Evolutionary conservation across 2,329 filamentous ascomycete species (phyloP), one percentile per base, ranked within the genome.

Genomic region (Macrophomina pseudophaseolina): DNA sequence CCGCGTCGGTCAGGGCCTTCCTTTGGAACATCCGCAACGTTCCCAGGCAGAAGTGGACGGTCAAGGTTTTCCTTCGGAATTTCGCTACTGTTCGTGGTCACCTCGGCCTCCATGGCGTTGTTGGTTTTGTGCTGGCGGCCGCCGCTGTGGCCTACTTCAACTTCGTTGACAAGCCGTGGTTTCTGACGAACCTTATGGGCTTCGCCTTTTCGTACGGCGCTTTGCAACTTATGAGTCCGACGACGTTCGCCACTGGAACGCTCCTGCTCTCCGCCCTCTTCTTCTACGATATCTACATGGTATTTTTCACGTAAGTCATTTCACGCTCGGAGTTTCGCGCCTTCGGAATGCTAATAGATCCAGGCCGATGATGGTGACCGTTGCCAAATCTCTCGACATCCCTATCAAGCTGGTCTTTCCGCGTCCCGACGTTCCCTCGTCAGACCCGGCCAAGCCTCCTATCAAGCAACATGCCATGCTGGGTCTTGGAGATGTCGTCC

Each of bases 221-320:
- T 4, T 85, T 97, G 65, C 88, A 94, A 72, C 81, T 97, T 64
- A 88, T 98, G 82, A 97, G 93, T 1, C 93, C 94, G 0, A 97
- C 93, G 0, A 94, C 92, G 0, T 97, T 97, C 74, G 81, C 86
- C 65, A 97, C 92, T 0, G 93, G 93, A 0, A 91, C 90, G 6
- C 78, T 94, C 51, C 88, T 98, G 9, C 83, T 98, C 1, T 81
- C 84, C 9, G 92, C 90, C 0, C 83, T 98, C 0, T 98, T 98
- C 81, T 88, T 97, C 74, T 99, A 99, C 74, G 94, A 99, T 75
- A 94, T 99, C 58, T 89, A 95, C 77, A 93, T 94, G 84, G 92
- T 95, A 5, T 95, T 95, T 75, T 95, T 91, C 75, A 94, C 91
- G 81, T 89, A 75, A 79, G 87, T 83, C 28, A 14, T 8, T 18